Percentiles rank a stretch among this genome's conserved stretches.
phyloP scores from a whole-genome alignment of 768 basidiomycete genomes.

The Mycena kentingensis region DNA sequence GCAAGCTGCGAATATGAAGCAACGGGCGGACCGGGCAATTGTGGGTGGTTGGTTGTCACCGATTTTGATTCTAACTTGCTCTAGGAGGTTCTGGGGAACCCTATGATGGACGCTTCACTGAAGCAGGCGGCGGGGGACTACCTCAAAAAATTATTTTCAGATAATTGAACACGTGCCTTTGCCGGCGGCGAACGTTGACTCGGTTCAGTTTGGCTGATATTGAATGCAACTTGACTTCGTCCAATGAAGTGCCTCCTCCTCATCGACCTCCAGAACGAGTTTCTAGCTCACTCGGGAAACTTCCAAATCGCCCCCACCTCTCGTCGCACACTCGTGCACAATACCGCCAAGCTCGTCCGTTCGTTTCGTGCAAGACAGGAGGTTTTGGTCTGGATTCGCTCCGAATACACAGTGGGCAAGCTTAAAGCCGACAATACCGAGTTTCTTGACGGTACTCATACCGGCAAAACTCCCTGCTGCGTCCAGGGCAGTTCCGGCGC shows the following conservation, averaged over 20 bases:
- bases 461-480: slow-evolving; percentile 28
- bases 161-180: slow-evolving; percentile 32
- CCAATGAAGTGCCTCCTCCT: slow-evolving; percentile 32
- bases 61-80: background rate
- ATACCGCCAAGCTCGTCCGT: slow-evolving; percentile 15
- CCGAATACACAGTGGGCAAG: slow-evolving; percentile 21
- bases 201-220: slow-evolving; percentile 3
- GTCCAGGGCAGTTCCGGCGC: slow-evolving; percentile 23
- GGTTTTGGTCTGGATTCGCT: slow-evolving; percentile 27
- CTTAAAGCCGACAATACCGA: slow-evolving; percentile 3
- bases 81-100: slow-evolving; percentile 61
- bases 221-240: too few species aligned
- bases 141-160: slow-evolving; percentile 64
- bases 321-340: slow-evolving; percentile 19
- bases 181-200: background rate
- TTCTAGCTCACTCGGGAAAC: slow-evolving; percentile 24
- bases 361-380: slow-evolving; percentile 19
- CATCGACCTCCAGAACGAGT: slow-evolving; percentile 34
- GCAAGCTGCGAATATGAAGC: slow-evolving; percentile 53
- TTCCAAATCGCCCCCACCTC: slow-evolving; percentile 26
- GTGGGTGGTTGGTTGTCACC: slow-evolving; percentile 34
- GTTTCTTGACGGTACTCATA: slow-evolving; percentile 27
- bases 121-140: slow-evolving; percentile 72
- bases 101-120: slow-evolving; percentile 57
- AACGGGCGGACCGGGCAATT: slow-evolving; percentile 67